Percentiles rank a stretch among this genome's conserved stretches.
Evolutionary conservation across 106 monocot genomes (phyloP).

Genomic region (Iris macrosiphon): DNA sequence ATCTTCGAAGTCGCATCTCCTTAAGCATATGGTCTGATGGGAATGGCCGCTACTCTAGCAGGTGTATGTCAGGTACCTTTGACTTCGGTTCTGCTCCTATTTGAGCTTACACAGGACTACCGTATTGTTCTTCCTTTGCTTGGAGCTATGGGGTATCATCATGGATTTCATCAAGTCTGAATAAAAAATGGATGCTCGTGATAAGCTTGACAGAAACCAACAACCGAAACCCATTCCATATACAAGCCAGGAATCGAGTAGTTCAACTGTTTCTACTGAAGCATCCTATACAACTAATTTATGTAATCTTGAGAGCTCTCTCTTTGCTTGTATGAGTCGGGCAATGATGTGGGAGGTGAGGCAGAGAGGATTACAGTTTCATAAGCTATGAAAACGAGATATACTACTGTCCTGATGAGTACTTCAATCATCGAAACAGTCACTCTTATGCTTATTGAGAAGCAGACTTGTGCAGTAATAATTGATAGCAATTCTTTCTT

Average conservation of each 20-base stretch:
- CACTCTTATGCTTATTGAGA: slow-evolving; percentile 53
- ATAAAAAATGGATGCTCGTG: slow-evolving; percentile 15
- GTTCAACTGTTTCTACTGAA: slow-evolving; percentile 8
- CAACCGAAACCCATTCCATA: neutral
- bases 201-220: slow-evolving; percentile 15
- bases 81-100: slow-evolving; percentile 87
- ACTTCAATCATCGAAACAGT: slow-evolving; percentile 42
- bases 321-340: slow-evolving; percentile 64
- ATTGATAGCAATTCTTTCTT: slow-evolving; percentile 31
- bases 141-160: slow-evolving; percentile 92
- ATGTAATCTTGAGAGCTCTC: slow-evolving; percentile 72
- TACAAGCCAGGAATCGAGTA: slow-evolving; percentile 3
- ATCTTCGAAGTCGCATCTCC: slow-evolving; percentile 83
- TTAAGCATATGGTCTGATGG: slow-evolving; percentile 98
- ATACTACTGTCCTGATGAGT: slow-evolving; percentile 37
- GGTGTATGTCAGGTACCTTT: slow-evolving; percentile 92
- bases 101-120: slow-evolving; percentile 92
- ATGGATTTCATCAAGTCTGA: slow-evolving; percentile 68
- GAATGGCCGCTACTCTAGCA: slow-evolving; percentile 95
- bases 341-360: slow-evolving; percentile 7
- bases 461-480: slow-evolving; percentile 51
- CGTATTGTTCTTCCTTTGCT: slow-evolving; percentile 89
- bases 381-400: slow-evolving; percentile 77
- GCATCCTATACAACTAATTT: slow-evolving; percentile 17
- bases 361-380: slow-evolving; percentile 50